These are phyloP conservation scores for Calycina marina DNA, from an alignment of 2,329 filamentous ascomycete genomes.

Conservation along the genomic window DNA sequence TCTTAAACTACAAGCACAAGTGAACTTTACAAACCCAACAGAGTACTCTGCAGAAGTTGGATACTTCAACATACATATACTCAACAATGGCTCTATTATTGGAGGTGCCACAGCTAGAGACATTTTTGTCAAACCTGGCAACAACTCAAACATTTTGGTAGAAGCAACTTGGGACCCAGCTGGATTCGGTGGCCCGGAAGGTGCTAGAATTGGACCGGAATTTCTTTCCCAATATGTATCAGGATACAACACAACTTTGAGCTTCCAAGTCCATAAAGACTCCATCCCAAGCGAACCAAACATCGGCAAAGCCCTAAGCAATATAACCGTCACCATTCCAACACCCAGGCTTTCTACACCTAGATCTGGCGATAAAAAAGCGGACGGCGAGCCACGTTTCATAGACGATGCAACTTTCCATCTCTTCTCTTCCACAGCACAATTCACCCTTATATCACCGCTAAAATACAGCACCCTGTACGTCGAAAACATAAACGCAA, in stretches of 20 bases:
- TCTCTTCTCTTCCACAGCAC: slow-evolving; percentile 70
- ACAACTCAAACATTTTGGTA: slow-evolving; percentile 56
- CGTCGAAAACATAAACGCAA: slow-evolving; percentile 69
- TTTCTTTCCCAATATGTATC: slow-evolving; percentile 79
- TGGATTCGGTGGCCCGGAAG: slow-evolving; percentile 43
- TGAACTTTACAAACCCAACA: slow-evolving; percentile 86
- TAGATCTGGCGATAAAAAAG: slow-evolving; percentile 27
- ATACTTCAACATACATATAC: slow-evolving; percentile 60
- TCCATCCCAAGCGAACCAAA: slow-evolving; percentile 62
- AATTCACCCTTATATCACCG: slow-evolving; percentile 72
- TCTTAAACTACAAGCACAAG: slow-evolving; percentile 51
- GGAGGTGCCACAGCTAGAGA: slow-evolving; percentile 59
- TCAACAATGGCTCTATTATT: slow-evolving; percentile 58
- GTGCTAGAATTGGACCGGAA: slow-evolving; percentile 48
- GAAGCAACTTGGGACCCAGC: slow-evolving; percentile 62
- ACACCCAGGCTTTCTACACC: slow-evolving; percentile 53
- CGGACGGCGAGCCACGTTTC: slow-evolving; percentile 44
- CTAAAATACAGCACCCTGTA: slow-evolving; percentile 57
- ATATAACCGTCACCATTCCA: slow-evolving; percentile 54
- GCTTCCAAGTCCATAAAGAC: slow-evolving; percentile 52
- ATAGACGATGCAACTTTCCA: slow-evolving; percentile 80
- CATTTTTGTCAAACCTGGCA: slow-evolving; percentile 48
- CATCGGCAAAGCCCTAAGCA: slow-evolving; percentile 59
- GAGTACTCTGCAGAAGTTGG: slow-evolving; percentile 74
- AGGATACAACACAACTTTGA: slow-evolving; percentile 70